A percentile compares a stretch with the other conserved stretches of the same genome.
Conservation (phyloP, 2,329 filamentous ascomycete species). For the Sporothrix pseudoabietina region DNA sequence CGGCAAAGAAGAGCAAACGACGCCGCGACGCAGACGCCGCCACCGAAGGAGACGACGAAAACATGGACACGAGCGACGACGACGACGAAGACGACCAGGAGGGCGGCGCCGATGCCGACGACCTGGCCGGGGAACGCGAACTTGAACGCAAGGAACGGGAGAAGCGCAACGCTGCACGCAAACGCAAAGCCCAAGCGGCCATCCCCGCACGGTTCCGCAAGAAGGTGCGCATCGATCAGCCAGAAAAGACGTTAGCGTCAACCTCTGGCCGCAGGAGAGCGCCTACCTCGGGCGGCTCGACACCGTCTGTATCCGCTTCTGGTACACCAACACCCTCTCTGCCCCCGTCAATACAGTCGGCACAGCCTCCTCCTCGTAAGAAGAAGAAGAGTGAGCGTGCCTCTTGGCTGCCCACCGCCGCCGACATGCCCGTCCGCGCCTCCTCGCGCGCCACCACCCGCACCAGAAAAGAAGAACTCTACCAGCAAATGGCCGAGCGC, state of each 20-base stretch:
- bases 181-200: slow-evolving; percentile 77
- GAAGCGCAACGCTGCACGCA: slow-evolving; percentile 67
- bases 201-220: slow-evolving; percentile 72
- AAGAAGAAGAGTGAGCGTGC: slow-evolving; percentile 64
- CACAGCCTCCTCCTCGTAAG: slow-evolving; percentile 49
- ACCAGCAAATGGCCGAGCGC: slow-evolving; percentile 73
- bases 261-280: slow-evolving; percentile 36
- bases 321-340: slow-evolving; percentile 38
- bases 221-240: slow-evolving; percentile 68
- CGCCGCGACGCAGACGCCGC: slow-evolving; percentile 46
- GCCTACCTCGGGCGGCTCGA: slow-evolving; percentile 25
- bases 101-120: slow-evolving; percentile 54
- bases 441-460: slow-evolving; percentile 61
- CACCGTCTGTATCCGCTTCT: slow-evolving; percentile 35
- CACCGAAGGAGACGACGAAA: slow-evolving; percentile 67
- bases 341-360: slow-evolving; percentile 41
- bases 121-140: slow-evolving; percentile 85
- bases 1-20: not conserved
- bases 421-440: slow-evolving; percentile 60
- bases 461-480: slow-evolving; percentile 62
- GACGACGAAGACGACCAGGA: slow-evolving; percentile 77
- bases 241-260: slow-evolving; percentile 41
- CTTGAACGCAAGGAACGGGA: slow-evolving; percentile 74
- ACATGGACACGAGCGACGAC: slow-evolving; percentile 83
- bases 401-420: slow-evolving; percentile 59